Evolutionary conservation across 495 filamentous ascomycete species (phyloP).

Genomic region (Podospora pseudocomata): DNA sequence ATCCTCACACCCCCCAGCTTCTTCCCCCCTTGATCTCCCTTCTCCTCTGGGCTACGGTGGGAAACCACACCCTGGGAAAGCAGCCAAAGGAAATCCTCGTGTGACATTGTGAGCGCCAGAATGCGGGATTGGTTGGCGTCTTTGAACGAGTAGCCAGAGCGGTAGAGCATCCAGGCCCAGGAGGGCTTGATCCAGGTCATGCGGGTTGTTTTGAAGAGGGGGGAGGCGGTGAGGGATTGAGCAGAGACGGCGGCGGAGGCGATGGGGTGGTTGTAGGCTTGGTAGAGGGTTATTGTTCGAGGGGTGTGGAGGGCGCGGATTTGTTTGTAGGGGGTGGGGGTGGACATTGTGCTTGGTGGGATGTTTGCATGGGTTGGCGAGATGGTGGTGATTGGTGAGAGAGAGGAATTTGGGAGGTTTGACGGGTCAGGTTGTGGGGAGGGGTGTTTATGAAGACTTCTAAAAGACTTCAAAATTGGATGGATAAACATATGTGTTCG

Average conservation of each 20-base stretch:
- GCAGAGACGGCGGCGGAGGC: conserved; percentile 49
- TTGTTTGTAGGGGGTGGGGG: conserved; percentile 43
- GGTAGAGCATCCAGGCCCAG: conserved; percentile 65
- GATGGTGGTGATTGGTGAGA: neutral
- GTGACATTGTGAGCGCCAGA: conserved; percentile 51
- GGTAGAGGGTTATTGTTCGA: conserved; percentile 58
- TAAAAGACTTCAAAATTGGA: neutral
- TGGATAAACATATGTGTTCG: neutral
- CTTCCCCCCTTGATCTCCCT: conserved; percentile 15
- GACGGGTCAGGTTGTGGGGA: neutral
- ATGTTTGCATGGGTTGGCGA: neutral
- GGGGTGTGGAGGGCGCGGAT: conserved; percentile 51
- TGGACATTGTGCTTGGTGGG: neutral
- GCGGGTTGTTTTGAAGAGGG: conserved; percentile 48
- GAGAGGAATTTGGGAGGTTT: neutral
- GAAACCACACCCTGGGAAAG: conserved; percentile 29
- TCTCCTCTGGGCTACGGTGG: neutral
- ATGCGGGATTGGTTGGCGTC: conserved; percentile 48
- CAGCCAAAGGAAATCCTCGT: conserved; percentile 41
- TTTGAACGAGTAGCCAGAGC: conserved; percentile 53
- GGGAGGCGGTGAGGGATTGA: conserved; percentile 51
- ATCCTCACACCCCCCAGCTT: conserved; percentile 45
- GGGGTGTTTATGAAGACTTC: neutral
- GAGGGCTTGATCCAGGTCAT: conserved; percentile 70
- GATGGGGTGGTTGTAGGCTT: conserved; percentile 56